Evolutionary conservation across 352 stramenopile genomes (phyloP).

Genomic region (Pythium guiyangense): DNA sequence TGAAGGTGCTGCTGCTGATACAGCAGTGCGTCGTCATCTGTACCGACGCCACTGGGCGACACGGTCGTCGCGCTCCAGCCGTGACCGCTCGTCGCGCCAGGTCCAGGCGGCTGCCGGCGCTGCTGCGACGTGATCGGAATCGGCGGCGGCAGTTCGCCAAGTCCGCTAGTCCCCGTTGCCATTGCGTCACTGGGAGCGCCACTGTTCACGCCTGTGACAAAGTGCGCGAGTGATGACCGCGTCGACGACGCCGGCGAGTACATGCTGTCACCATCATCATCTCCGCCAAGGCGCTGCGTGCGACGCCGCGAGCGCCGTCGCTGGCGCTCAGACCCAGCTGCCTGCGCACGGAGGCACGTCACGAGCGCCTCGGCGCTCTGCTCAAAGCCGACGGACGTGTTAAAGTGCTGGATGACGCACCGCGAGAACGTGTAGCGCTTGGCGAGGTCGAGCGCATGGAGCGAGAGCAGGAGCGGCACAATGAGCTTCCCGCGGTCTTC

Average conservation of each 20-base stretch:
- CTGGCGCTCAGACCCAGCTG: conserved; percentile 18
- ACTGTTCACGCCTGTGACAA: not conserved
- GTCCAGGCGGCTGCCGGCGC: conserved; percentile 2
- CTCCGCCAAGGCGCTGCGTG: not conserved
- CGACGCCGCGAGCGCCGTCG: conserved; percentile 17
- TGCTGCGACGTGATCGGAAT: conserved; percentile 3
- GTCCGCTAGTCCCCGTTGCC: not conserved
- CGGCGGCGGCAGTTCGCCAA: conserved; percentile 5
- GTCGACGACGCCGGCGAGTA: conserved; percentile 11
- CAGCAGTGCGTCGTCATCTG: conserved; percentile 7
- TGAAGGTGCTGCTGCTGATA: conserved; percentile 26
- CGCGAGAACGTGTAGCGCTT: conserved; percentile 81
- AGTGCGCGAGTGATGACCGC: conserved; percentile 7
- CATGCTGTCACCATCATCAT: conserved; percentile 14
- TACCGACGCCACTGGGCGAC: conserved; percentile 1
- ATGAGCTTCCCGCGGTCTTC: conserved; percentile 75
- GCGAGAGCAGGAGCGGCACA: conserved; percentile 65
- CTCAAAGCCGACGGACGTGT: conserved; percentile 67
- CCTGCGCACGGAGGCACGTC: conserved; percentile 31
- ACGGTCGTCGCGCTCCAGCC: conserved; percentile 28
- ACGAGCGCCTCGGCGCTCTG: conserved; percentile 65
- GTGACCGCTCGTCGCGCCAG: conserved; percentile 17
- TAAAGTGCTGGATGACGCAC: conserved; percentile 75
- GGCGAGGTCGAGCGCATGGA: conserved; percentile 65
- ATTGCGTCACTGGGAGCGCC: not conserved